Base-by-base conservation (phyloP, 495 filamentous ascomycete species). In the Neurospora sp. region DNA sequence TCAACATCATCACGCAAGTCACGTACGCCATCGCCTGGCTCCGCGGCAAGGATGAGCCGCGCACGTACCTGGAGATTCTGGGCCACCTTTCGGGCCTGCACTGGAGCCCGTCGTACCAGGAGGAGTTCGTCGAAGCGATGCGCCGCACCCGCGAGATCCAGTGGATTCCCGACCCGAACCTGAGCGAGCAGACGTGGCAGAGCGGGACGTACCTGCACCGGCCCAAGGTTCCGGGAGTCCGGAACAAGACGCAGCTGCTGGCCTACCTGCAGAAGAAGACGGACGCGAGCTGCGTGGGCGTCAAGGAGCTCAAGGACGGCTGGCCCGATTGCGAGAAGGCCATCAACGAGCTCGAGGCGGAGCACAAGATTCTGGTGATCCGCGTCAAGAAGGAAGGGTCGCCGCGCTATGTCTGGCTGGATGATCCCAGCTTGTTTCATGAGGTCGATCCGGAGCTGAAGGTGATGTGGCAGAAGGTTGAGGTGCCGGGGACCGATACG, bases 361-460 rank as follows among this genome's bases (percentile, higher is more conserved):
- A 91, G 75, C 91, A 93, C 71, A 91, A 91, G 82, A 84, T 98
- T 14, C 84, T 98, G 22, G 92, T 97, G 18, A 91, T 91, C 38
- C 88, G 94, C 46, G 94, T 94, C 71, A 97, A 96, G 85, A 98
- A 98, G 82, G 96, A 98, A 77, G 91, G 93, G 74, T 88, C 90
- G 74, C 88, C 94, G 6, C 88, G 89, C 76, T 92, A 91, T 85
- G 91, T 98, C 39, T 99, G 94, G 94, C 87, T 89, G 11, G 92
- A 99, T 78, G 91, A 96, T 75, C 88, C 94, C 4, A 89, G 89
- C 5, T 85, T 97, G 42, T 87, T 89, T 71, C 89, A 92, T 78
- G 80, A 86, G 42, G 88, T 98, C 70, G 94, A 98, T 73, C 82
- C 88, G 9, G 92, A 97, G 79, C 97, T 98, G 78, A 86, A 89